Conservation (phyloP, 2,329 filamentous ascomycete genomes). For the Cryphonectria carpinicola region DNA sequence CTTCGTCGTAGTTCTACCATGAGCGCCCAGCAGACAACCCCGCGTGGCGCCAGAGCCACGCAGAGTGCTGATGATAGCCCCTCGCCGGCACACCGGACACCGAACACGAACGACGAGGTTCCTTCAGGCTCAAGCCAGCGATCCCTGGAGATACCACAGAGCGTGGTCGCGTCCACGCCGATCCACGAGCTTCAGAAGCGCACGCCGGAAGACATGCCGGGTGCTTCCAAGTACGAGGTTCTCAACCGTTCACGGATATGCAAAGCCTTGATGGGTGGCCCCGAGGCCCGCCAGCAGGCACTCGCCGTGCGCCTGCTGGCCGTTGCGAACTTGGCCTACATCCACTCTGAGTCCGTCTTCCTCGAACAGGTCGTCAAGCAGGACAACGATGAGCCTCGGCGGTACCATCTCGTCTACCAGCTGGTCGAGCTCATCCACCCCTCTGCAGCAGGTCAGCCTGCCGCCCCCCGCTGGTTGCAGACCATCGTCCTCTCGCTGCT, state of each 20-base stretch:
- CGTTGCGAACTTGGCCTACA: constrained; percentile 88
- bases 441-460: constrained; percentile 67
- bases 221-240: constrained; percentile 78
- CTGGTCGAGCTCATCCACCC: constrained; percentile 90
- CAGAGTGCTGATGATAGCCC: constrained; percentile 48
- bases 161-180: constrained; percentile 54
- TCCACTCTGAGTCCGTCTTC: constrained; percentile 82
- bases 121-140: constrained; percentile 53
- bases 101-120: constrained; percentile 45
- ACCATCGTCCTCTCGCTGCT: constrained; percentile 80
- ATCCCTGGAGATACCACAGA: constrained; percentile 67
- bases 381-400: constrained; percentile 86
- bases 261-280: constrained; percentile 73
- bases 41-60: constrained; percentile 41
- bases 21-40: constrained; percentile 47
- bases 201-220: constrained; percentile 68
- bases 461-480: constrained; percentile 77
- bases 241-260: constrained; percentile 82
- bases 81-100: constrained; percentile 51
- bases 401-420: constrained; percentile 89
- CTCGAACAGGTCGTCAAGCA: constrained; percentile 83
- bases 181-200: constrained; percentile 61
- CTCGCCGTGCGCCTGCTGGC: constrained; percentile 83
- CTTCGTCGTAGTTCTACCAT: constrained; percentile 69
- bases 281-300: constrained; percentile 71